These are phyloP conservation scores for Mortierella sp. DNA, from an alignment of 371 early-diverging fungal species.

Conservation along the genomic window DNA sequence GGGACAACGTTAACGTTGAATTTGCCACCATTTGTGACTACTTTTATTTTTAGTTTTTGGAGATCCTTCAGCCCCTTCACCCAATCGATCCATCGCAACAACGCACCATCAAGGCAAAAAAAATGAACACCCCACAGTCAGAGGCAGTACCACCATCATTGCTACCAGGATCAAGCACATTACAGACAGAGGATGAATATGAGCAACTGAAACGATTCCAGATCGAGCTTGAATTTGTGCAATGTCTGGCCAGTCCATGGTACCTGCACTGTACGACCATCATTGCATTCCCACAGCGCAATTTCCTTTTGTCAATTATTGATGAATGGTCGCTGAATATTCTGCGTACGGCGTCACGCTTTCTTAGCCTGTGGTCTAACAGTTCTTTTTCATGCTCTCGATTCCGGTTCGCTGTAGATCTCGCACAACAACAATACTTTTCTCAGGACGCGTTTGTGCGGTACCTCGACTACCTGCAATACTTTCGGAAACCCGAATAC, in stretches of 20 bases:
- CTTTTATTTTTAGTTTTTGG: too few relatives aligned
- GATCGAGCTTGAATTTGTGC: conserved; percentile 95
- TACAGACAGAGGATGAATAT: conserved; percentile 58
- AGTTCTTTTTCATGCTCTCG: too few relatives aligned
- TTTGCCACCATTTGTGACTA: too few relatives aligned
- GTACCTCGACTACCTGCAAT: conserved; percentile 90
- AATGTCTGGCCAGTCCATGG: conserved; percentile 94
- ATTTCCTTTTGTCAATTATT: conserved; percentile 1
- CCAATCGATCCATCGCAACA: background rate
- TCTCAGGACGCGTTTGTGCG: conserved; percentile 84
- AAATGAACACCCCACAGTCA: conserved; percentile 12
- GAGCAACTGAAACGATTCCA: conserved; percentile 75
- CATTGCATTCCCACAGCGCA: background rate
- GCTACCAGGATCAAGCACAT: background rate
- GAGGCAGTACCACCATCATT: conserved; percentile 14
- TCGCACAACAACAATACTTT: conserved; percentile 91
- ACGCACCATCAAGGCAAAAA: too few relatives aligned
- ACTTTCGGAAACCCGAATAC: conserved; percentile 92
- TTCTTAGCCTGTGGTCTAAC: too few relatives aligned
- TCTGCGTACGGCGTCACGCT: too few relatives aligned
- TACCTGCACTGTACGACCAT: conserved; percentile 81
- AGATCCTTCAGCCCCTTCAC: background rate
- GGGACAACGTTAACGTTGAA: too few relatives aligned
- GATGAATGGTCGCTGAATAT: too few relatives aligned
- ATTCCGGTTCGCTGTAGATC: conserved; percentile 60